Conservation (phyloP, 2,329 filamentous ascomycete species). For the Ascochyta fabae region DNA sequence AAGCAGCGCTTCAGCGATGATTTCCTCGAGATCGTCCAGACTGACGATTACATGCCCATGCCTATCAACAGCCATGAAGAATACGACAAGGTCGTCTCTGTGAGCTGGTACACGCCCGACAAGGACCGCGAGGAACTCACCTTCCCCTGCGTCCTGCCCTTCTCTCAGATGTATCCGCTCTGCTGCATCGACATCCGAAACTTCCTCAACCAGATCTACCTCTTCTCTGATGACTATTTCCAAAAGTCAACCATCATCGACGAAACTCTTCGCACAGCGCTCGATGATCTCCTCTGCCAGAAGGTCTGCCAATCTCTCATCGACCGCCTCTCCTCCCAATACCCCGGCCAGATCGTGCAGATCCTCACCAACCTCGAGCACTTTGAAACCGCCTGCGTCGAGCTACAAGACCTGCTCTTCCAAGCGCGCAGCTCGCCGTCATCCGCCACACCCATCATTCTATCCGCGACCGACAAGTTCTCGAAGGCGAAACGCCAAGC, state of each 20-base stretch:
- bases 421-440: constrained; percentile 82
- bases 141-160: constrained; percentile 94
- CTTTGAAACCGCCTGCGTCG: constrained; percentile 90
- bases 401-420: constrained; percentile 85
- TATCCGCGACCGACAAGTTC: constrained; percentile 87
- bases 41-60: constrained; percentile 99
- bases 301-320: constrained; percentile 92
- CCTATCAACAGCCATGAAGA: constrained; percentile 88
- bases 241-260: constrained; percentile 90
- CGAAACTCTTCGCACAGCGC: constrained; percentile 81
- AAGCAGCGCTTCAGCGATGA: constrained; percentile 93
- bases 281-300: constrained; percentile 92
- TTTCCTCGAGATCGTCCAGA: constrained; percentile 89
- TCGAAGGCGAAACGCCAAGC: constrained; percentile 91
- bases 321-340: constrained; percentile 87
- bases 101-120: constrained; percentile 94
- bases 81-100: constrained; percentile 93
- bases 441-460: constrained; percentile 77
- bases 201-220: constrained; percentile 97
- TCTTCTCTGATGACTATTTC: constrained; percentile 96
- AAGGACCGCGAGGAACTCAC: constrained; percentile 76
- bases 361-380: constrained; percentile 98
- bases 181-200: constrained; percentile 98
- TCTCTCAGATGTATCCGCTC: constrained; percentile 98
- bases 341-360: constrained; percentile 96